Evolutionary conservation across 352 stramenopile species (phyloP).

Genomic region (Blastocystis sp.): DNA sequence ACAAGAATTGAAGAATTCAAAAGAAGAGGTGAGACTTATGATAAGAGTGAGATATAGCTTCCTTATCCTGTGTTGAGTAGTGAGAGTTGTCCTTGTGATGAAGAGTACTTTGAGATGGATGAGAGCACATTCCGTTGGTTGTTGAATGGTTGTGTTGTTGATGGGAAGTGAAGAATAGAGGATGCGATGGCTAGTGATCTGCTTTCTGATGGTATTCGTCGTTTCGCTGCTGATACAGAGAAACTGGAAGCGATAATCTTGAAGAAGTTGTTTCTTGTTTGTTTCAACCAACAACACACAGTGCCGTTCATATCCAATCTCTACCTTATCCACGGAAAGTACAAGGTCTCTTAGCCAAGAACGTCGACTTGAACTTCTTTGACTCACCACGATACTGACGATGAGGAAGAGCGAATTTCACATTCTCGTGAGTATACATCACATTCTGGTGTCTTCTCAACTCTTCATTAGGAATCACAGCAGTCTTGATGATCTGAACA

Average conservation of each 20-base stretch:
- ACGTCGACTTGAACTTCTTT: constrained; percentile 65
- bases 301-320: background rate
- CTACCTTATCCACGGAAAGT: constrained; percentile 60
- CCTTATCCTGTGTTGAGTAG: constrained; percentile 60
- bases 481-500: constrained; percentile 68
- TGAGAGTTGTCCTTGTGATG: constrained; percentile 73
- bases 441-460: constrained; percentile 58
- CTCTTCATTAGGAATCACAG: constrained; percentile 25
- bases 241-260: constrained; percentile 97
- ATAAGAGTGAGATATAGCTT: constrained; percentile 60
- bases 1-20: constrained; percentile 82
- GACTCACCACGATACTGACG: constrained; percentile 57
- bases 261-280: constrained; percentile 78
- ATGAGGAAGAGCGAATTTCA: constrained; percentile 66
- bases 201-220: constrained; percentile 91
- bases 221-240: constrained; percentile 92
- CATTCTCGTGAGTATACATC: constrained; percentile 53
- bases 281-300: constrained; percentile 31
- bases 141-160: constrained; percentile 80
- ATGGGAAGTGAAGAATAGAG: constrained; percentile 71
- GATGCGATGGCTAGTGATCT: constrained; percentile 95
- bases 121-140: constrained; percentile 94
- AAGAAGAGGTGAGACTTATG: constrained; percentile 69
- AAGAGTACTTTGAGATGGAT: constrained; percentile 77
- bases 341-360: constrained; percentile 50